These are phyloP conservation scores for Tanacetum coccineum DNA, from an alignment of 129 eudicot genomes.

Conservation along the genomic window DNA sequence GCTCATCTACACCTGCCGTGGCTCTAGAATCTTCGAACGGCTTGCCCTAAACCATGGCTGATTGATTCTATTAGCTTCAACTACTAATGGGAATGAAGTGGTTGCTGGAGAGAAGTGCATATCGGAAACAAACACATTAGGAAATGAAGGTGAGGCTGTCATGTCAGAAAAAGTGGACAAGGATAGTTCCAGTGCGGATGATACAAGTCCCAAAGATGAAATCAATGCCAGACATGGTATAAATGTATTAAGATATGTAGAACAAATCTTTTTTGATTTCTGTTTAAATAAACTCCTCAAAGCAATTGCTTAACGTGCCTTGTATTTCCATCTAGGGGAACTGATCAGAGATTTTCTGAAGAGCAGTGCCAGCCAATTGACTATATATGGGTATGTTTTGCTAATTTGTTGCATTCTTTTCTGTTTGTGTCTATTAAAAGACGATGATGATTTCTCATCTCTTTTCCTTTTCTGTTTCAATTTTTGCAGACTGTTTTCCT, in stretches of 20 bases:
- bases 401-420: not conserved
- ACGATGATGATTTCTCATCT: no score
- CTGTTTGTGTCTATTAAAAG: constrained; percentile 2
- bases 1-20: constrained; percentile 22
- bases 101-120: constrained; percentile 70
- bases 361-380: constrained; percentile 84
- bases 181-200: constrained; percentile 21
- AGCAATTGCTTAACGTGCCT: constrained; percentile 20
- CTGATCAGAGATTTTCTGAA: constrained; percentile 59
- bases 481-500: constrained; percentile 67
- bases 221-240: constrained; percentile 60
- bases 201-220: constrained; percentile 31
- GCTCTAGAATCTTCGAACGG: constrained; percentile 40
- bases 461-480: constrained; percentile 20
- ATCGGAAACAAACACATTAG: constrained; percentile 40
- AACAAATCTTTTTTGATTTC: constrained; percentile 3
- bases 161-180: constrained; percentile 49
- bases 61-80: constrained; percentile 49
- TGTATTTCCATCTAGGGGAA: constrained; percentile 52
- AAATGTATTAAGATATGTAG: constrained; percentile 5
- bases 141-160: constrained; percentile 65
- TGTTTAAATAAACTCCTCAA: constrained; percentile 10
- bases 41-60: constrained; percentile 26
- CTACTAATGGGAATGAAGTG: constrained; percentile 54
- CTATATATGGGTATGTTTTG: constrained; percentile 71